Conservation (phyloP, 106 monocot genomes). For the Phalaenopsis equestris region DNA sequence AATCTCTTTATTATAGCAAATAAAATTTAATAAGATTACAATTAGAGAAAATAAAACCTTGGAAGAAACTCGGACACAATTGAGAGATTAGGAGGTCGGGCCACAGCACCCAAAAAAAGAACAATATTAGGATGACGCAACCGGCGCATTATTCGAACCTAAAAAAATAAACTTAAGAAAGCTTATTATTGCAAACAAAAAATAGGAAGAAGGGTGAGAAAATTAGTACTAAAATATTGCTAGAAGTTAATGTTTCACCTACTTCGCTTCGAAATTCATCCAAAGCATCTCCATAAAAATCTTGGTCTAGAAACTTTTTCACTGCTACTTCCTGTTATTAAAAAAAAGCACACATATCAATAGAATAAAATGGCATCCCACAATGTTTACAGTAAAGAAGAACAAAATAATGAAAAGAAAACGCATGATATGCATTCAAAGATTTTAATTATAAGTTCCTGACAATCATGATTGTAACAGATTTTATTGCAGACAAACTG, state of each 20-base stretch:
- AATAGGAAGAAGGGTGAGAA: background rate
- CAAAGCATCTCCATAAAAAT: slow-evolving; percentile 93
- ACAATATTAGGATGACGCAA: slow-evolving; percentile 98
- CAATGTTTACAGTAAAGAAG: background rate
- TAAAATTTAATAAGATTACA: background rate
- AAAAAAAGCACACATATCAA: background rate
- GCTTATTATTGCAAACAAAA: background rate
- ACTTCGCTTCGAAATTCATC: slow-evolving; percentile 97
- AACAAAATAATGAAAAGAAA: background rate
- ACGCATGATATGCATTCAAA: background rate
- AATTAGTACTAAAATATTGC: background rate
- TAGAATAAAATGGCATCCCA: background rate
- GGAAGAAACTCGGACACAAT: slow-evolving; percentile 97
- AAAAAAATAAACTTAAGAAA: slow-evolving; percentile 1
- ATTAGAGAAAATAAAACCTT: slow-evolving; percentile 35
- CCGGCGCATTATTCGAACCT: slow-evolving; percentile 97
- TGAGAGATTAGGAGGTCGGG: slow-evolving; percentile 90
- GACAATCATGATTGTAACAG: background rate
- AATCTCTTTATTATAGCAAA: background rate
- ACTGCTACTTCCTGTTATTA: slow-evolving; percentile 88
- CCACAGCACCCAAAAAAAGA: slow-evolving; percentile 95
- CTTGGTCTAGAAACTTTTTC: slow-evolving; percentile 96
- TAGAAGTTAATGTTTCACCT: slow-evolving; percentile 13
- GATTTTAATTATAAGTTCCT: background rate
- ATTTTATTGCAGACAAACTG: background rate